Conservation (phyloP, 345 rosid species). For the Hypericum perforatum region DNA sequence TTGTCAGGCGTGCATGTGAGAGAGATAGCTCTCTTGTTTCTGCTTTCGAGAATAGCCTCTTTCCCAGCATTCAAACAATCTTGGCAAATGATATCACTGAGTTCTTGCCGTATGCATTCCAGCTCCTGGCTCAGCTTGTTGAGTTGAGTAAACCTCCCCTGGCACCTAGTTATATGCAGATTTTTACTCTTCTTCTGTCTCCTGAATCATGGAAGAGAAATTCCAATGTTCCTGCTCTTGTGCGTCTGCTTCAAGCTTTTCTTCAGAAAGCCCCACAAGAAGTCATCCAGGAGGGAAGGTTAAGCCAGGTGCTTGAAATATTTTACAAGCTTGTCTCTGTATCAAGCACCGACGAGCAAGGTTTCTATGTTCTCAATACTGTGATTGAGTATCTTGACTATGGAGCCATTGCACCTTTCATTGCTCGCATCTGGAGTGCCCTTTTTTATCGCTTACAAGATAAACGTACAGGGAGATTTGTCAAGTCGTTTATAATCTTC, state of each 20-base stretch:
- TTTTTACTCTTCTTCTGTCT: conserved; percentile 65
- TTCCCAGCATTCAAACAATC: conserved; percentile 75
- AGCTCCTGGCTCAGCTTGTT: conserved; percentile 88
- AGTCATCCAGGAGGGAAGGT: conserved; percentile 63
- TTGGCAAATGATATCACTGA: conserved; percentile 74
- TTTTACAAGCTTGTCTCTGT: conserved; percentile 60
- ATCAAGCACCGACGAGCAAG: conserved; percentile 85
- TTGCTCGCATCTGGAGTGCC: conserved; percentile 62
- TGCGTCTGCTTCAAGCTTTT: conserved; percentile 95
- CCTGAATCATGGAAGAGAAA: conserved; percentile 85
- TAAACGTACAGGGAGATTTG: conserved; percentile 53
- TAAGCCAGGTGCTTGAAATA: conserved; percentile 80
- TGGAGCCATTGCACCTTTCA: conserved; percentile 44
- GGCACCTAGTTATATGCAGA: conserved; percentile 66
- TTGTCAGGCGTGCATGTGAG: conserved; percentile 82
- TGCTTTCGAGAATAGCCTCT: conserved; percentile 65
- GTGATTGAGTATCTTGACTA: conserved; percentile 74
- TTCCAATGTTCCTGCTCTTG: conserved; percentile 96
- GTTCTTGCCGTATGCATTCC: conserved; percentile 97
- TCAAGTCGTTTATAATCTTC: conserved; percentile 66
- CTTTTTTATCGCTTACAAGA: conserved; percentile 65
- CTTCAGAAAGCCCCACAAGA: conserved; percentile 87
- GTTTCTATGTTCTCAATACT: conserved; percentile 88
- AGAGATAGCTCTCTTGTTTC: conserved; percentile 59
- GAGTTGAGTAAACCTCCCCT: conserved; percentile 85